A percentile compares a stretch with the other conserved stretches of the same genome.
Evolutionary conservation across 78 protist species (phyloP).

Genomic region (Chrysochromulina parva): DNA sequence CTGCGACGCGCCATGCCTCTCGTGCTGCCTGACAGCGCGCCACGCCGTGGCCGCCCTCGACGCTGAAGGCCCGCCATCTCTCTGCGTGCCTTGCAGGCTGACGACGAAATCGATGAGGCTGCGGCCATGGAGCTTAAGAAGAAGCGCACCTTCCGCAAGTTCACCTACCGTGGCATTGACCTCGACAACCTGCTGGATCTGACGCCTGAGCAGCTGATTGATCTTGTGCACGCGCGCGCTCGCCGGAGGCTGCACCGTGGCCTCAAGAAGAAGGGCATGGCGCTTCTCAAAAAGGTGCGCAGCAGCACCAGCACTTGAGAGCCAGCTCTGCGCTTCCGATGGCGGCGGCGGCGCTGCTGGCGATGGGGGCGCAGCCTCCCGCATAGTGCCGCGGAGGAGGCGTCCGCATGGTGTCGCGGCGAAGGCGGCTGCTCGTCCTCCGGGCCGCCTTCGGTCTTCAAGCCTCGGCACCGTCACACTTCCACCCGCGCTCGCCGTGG

Average conservation of each 20-base stretch:
- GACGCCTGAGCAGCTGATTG: constrained; percentile 70
- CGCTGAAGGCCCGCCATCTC: too few relatives aligned
- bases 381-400: too few relatives aligned
- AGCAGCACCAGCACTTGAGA: neutral
- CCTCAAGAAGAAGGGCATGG: constrained; percentile 72
- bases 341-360: too few relatives aligned
- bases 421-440: neutral
- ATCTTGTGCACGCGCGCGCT: constrained; percentile 87
- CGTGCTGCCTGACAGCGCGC: too few relatives aligned
- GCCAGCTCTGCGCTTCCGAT: neutral
- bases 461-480: neutral
- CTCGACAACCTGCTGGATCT: constrained; percentile 93
- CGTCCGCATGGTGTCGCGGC: too few relatives aligned
- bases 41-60: too few relatives aligned
- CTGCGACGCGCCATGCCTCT: too few relatives aligned
- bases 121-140: constrained; percentile 40
- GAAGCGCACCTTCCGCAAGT: constrained; percentile 92
- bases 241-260: constrained; percentile 95
- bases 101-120: neutral
- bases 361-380: too few relatives aligned
- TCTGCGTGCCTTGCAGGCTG: constrained; percentile 1
- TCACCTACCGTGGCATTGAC: constrained; percentile 96
- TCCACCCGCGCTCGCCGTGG: neutral
- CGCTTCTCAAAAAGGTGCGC: constrained; percentile 76
- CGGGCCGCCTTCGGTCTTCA: neutral